A percentile compares a stretch with the other conserved stretches of the same genome.
phyloP scores from a whole-genome alignment of 306 rosid species.

The Fagus crenata region DNA sequence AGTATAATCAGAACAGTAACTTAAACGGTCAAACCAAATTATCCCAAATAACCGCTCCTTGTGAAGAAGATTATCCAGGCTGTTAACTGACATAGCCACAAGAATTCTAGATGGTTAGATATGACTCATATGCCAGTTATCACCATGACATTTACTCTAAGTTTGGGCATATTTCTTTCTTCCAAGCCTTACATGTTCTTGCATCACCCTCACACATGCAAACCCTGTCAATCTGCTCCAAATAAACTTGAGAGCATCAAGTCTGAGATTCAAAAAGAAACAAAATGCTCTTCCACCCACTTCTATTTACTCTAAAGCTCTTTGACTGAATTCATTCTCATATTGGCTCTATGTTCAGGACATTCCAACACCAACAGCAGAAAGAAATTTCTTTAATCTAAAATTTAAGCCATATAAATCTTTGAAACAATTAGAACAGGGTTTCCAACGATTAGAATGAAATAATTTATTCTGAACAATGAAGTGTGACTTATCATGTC shows the following conservation, averaged over 20 bases:
- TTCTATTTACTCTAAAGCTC: neutral
- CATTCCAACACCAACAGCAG: neutral
- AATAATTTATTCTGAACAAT: neutral
- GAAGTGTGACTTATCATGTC: conserved; percentile 8
- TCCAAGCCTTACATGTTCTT: neutral
- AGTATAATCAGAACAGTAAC: neutral
- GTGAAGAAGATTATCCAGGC: neutral
- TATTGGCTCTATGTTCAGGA: neutral
- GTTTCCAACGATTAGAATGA: neutral
- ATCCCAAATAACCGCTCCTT: neutral
- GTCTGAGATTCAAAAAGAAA: neutral
- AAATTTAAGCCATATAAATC: neutral
- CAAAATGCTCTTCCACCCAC: conserved; percentile 4
- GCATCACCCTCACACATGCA: neutral
- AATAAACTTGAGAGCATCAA: neutral
- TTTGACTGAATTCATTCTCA: neutral
- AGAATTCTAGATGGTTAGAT: neutral
- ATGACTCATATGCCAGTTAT: neutral
- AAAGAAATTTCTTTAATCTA: neutral
- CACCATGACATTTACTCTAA: neutral
- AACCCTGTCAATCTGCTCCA: neutral
- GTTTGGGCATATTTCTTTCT: neutral
- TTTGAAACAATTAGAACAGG: neutral
- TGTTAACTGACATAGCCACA: neutral
- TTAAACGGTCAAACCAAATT: neutral